Evolutionary conservation across 1,284 basidiomycete genomes (phyloP).

Genomic region (Violaceomyces palustris): DNA sequence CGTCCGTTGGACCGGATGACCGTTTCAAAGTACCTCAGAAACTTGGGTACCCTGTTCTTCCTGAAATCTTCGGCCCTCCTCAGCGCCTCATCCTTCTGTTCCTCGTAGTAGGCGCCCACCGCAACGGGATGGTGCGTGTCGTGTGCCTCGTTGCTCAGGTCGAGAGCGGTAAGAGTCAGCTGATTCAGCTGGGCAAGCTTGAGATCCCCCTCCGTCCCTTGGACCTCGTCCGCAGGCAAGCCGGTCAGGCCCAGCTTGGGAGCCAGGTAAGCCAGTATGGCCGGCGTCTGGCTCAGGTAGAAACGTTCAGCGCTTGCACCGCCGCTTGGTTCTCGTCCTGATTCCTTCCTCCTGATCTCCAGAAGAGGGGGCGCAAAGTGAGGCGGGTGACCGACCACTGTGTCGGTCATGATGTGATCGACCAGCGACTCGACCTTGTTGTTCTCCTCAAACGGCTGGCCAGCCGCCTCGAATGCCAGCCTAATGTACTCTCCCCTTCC

Average conservation of each 20-base stretch:
- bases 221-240: constrained; percentile 7
- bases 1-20: constrained; percentile 54
- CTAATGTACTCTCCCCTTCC: constrained; percentile 58
- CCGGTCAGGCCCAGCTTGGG: constrained; percentile 52
- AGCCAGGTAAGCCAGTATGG: constrained; percentile 56
- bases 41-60: constrained; percentile 57
- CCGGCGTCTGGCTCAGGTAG: constrained; percentile 55
- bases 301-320: too few species aligned
- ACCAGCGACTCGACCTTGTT: constrained; percentile 16
- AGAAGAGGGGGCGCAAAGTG: constrained; percentile 54
- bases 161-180: constrained; percentile 56
- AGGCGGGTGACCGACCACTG: constrained; percentile 9
- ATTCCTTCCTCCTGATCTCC: constrained; percentile 13
- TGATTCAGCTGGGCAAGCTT: constrained; percentile 52
- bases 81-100: constrained; percentile 56
- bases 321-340: too few species aligned
- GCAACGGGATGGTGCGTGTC: constrained; percentile 36
- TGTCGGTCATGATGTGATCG: neutral
- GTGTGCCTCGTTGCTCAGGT: constrained; percentile 56
- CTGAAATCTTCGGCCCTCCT: constrained; percentile 55
- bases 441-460: constrained; percentile 54
- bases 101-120: constrained; percentile 53
- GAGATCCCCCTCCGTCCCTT: constrained; percentile 15
- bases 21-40: constrained; percentile 54
- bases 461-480: constrained; percentile 57